Base-by-base conservation (phyloP, 2,329 filamentous ascomycete genomes). In the Dactylella cylindrospora region DNA sequence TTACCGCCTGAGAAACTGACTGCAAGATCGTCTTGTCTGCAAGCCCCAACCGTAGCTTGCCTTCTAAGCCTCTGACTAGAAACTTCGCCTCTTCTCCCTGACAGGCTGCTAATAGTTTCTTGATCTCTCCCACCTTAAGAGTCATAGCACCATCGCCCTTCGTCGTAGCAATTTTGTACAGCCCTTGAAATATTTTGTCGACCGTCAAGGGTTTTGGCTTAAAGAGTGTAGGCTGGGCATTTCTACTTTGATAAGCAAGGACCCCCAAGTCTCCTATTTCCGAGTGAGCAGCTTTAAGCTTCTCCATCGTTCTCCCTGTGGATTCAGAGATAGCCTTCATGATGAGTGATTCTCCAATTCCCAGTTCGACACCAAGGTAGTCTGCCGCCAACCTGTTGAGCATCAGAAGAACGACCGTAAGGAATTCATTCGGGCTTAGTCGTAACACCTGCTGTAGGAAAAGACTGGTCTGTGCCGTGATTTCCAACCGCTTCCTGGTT, bases 271-370 rank as follows among this genome's bases (percentile, higher is more conserved):
- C 93, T 49, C 93, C 93, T 73, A 97, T 95, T 69, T 96, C 90
- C 70, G 93, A 90, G 71, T 98, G 93, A 68, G 97, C 90, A 41
- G 86, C 83, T 75, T 96, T 97, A 77, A 98, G 95, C 46, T 95
- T 84, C 29, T 85, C 80, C 39, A 96, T 74, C 69, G 84, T 95
- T 62, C 93, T 84, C 7, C 93, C 93, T 0, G 93, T 98, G 23
- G 85, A 86, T 75, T 97, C 91, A 8, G 91, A 91, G 70, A 98
- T 95, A 3, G 93, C 88, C 73, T 97, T 98, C 90, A 97, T 97
- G 69, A 98, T 96, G 22, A 98, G 75, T 0, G 91, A 97, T 74
- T 98, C 93, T 53, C 93, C 93, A 68, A 98, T 98, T n/a, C 93
- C 93, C 23, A 98, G 79, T 74, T 98, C 93, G 65, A 98, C 90